Evolutionary conservation across 2,329 filamentous ascomycete species (phyloP), one percentile per base, ranked within the genome.

Genomic region (Ploettnerulaceae sp.): DNA sequence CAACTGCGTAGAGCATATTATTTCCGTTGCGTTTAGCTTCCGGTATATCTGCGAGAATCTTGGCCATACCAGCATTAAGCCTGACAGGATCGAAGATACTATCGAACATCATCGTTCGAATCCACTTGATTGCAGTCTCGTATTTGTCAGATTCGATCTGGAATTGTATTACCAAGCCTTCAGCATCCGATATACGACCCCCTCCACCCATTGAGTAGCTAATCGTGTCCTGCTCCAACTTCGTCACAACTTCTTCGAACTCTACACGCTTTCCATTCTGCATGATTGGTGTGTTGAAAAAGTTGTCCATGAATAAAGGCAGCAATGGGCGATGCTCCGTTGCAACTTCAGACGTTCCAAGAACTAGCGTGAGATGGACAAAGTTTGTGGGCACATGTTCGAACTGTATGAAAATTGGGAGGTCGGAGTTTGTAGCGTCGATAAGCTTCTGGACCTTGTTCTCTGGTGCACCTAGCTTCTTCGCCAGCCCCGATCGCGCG

Each of bases 301-400:
- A 95, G 61, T 91, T 93, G 62, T 90, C 87, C 22, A 82, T 82
- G 61, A 95, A 97, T 31, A 97, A 75, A 3, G 84, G 77, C 37
- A 97, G 72, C 17, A 98, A 69, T 3, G 93, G 93, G 62, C 91
- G 89, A 49, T 91, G 76, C 53, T 90, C 79, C n/a, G 85, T 76
- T 0, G 90, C 88, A 1, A 96, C 73, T 24, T 79, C 72, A 2
- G 81, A 77, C 0, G 89, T 95, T 42, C 88, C 88, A 39, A 97
- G 72, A 46, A 93, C 80, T 17, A 97, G 68, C 37, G 81, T 84
- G 48, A 97, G 76, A 57, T 91, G 85, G 5, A 95, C 89, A 64
- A 98, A 98, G 62, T 89, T 95, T 49, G 88, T 94, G 2, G 85
- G 84, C 11, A 97, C 89, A 61, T 95, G 84, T 67, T 98, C 93